These are phyloP conservation scores for Aureobasidium uvarum DNA, from an alignment of 2,329 filamentous ascomycete species.

Conservation along the genomic window DNA sequence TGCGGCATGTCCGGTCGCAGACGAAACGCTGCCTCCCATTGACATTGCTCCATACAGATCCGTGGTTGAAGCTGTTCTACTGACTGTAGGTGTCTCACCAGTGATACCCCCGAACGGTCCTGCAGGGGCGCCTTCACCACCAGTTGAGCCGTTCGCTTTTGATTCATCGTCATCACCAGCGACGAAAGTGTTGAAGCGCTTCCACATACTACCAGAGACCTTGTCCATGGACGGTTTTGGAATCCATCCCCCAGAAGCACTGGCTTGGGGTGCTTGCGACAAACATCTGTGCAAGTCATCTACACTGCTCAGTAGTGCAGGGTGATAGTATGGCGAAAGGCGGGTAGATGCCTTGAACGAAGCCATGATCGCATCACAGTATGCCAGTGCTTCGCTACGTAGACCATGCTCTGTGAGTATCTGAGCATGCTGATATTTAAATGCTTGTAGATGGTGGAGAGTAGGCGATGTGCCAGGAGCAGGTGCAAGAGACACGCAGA, in stretches of 20 bases:
- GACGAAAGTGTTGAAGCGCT: slow-evolving; percentile 94
- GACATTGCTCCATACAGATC: slow-evolving; percentile 67
- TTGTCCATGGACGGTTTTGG: slow-evolving; percentile 95
- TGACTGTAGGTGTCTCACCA: slow-evolving; percentile 55
- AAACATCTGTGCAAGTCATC: slow-evolving; percentile 82
- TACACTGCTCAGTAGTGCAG: slow-evolving; percentile 67
- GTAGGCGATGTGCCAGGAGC: slow-evolving; percentile 49
- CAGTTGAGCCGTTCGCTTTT: slow-evolving; percentile 57
- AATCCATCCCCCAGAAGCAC: slow-evolving; percentile 71
- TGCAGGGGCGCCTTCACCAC: slow-evolving; percentile 48
- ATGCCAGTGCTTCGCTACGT: slow-evolving; percentile 78
- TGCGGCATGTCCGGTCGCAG: slow-evolving; percentile 12
- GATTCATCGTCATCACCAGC: slow-evolving; percentile 80
- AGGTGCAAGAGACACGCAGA: slow-evolving; percentile 68
- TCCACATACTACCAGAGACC: slow-evolving; percentile 86
- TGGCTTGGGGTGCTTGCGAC: slow-evolving; percentile 78
- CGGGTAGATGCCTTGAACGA: slow-evolving; percentile 78
- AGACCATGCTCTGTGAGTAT: slow-evolving; percentile 80
- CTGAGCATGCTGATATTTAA: slow-evolving; percentile 87
- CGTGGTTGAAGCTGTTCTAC: slow-evolving; percentile 62
- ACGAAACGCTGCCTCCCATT: slow-evolving; percentile 33
- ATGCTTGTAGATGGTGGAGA: slow-evolving; percentile 80
- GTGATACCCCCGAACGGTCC: slow-evolving; percentile 82
- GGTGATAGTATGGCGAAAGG: slow-evolving; percentile 82
- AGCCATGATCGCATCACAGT: slow-evolving; percentile 78